phyloP scores from a whole-genome alignment of 2,329 filamentous ascomycete species.

The Ophiostoma piceae region DNA sequence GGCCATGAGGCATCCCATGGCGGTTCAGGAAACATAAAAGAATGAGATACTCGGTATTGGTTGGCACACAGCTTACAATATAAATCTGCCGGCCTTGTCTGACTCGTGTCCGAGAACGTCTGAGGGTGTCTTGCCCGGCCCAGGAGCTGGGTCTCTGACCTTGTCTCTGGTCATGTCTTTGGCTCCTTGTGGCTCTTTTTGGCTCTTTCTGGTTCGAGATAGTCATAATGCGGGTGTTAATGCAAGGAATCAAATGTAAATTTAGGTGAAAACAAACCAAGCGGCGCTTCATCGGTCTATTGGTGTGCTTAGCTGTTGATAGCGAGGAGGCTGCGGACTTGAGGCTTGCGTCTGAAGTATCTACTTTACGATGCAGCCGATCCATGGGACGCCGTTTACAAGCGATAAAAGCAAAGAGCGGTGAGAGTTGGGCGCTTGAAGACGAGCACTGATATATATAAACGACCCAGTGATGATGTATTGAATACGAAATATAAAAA shows the following conservation, averaged over 20 bases:
- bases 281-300: conserved; percentile 4
- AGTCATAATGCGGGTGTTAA: conserved; percentile 1
- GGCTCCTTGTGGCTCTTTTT: not conserved
- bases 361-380: not conserved
- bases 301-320: not conserved
- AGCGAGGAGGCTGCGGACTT: not conserved
- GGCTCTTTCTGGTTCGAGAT: not conserved
- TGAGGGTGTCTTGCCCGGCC: conserved; percentile 3
- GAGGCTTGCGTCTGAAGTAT: not conserved
- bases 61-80: not conserved
- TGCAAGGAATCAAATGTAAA: not conserved
- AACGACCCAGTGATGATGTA: not conserved
- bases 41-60: not conserved
- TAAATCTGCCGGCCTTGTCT: not conserved
- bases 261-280: not conserved
- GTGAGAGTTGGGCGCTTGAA: conserved; percentile 1
- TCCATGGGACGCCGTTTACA: not conserved
- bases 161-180: not conserved
- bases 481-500: not conserved
- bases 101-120: not conserved
- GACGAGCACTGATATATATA: not conserved
- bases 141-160: not conserved
- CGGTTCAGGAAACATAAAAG: not conserved
- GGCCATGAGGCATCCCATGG: not conserved
- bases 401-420: not conserved